Percentiles rank a stretch among this genome's conserved stretches.
phyloP scores from a whole-genome alignment of 306 rosid genomes.

The barrel medic (Medicago truncatula) region MtrunA17r5.0-ANR NC_053042.1:35000501-35001000 shows the following conservation, averaged over 20 bases:
- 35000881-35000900: slow-evolving; percentile 32
- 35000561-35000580: slow-evolving; percentile 55
- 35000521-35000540: slow-evolving; percentile 76
- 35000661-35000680: not conserved
- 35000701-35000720: not conserved
- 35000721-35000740: slow-evolving; percentile 30
- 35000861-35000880: not conserved
- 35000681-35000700: not conserved
- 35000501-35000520: slow-evolving; percentile 52
- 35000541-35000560: slow-evolving; percentile 66
- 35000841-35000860: slow-evolving; percentile 1
- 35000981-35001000: slow-evolving; percentile 57
- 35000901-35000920: slow-evolving; percentile 56
- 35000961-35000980: slow-evolving; percentile 53
- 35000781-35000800: slow-evolving; percentile 50
- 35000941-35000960: slow-evolving; percentile 36
- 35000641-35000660: not conserved
- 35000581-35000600: slow-evolving; percentile 59
- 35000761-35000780: slow-evolving; percentile 60
- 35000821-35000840: slow-evolving; percentile 25
- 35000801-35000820: slow-evolving; percentile 37
- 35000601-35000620: slow-evolving; percentile 61
- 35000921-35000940: slow-evolving; percentile 51
- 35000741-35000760: slow-evolving; percentile 51
- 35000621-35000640: slow-evolving; percentile 52